Evolutionary conservation across 441 rosid species (phyloP).

Genomic region (Populus hybrid): DNA sequence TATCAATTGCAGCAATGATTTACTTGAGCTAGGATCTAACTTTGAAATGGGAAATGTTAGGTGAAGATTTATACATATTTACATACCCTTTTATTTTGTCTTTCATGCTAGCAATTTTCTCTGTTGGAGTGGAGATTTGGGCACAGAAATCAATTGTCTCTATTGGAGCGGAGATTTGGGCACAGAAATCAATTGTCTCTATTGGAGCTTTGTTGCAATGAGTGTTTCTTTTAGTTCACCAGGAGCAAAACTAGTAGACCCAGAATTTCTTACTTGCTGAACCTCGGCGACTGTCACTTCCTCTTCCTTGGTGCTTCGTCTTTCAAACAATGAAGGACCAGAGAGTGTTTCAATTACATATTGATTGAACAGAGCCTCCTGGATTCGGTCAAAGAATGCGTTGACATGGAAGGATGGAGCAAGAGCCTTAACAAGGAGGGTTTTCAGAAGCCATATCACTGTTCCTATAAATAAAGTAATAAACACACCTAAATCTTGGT

Average conservation of each 20-base stretch:
- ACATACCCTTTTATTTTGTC: constrained; percentile 47
- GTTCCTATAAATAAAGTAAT: constrained; percentile 34
- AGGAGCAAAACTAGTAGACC: not conserved
- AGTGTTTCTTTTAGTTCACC: constrained; percentile 24
- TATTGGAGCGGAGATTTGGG: no score
- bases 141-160: no score
- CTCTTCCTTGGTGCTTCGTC: constrained; percentile 21
- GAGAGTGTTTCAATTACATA: constrained; percentile 53
- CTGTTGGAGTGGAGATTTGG: constrained; percentile 57
- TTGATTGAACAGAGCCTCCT: constrained; percentile 61
- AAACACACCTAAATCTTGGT: constrained; percentile 45
- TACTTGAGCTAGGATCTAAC: not conserved
- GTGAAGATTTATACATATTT: no score
- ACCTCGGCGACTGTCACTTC: constrained; percentile 13
- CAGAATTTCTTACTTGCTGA: constrained; percentile 13
- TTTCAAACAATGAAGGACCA: constrained; percentile 47
- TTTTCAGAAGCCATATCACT: constrained; percentile 57
- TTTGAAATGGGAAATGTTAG: not conserved
- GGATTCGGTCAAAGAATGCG: constrained; percentile 63
- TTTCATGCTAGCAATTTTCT: constrained; percentile 49
- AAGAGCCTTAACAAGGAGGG: constrained; percentile 55
- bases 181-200: constrained; percentile 39
- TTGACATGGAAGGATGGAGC: constrained; percentile 61
- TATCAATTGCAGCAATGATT: not conserved
- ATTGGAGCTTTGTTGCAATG: constrained; percentile 20